A percentile compares a stretch with the other conserved stretches of the same genome.
Evolutionary conservation across 2,329 filamentous ascomycete species (phyloP).

Genomic region (Colletotrichum trifolii): DNA sequence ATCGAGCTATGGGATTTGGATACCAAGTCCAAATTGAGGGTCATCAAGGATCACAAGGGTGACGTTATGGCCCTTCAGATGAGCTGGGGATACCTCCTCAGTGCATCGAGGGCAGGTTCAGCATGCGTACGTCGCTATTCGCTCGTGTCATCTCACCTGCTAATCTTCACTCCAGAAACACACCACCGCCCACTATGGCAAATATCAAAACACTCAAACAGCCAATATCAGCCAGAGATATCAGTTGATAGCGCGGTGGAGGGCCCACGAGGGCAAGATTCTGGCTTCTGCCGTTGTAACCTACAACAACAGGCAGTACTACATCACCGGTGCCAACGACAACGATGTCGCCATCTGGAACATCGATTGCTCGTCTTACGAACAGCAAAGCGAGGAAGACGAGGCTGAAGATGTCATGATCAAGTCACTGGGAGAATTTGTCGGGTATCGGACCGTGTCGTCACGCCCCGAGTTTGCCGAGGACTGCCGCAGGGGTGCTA

Average conservation of each 20-base stretch:
- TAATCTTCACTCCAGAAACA: slow-evolving; percentile 64
- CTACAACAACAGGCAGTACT: slow-evolving; percentile 80
- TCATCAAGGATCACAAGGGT: slow-evolving; percentile 81
- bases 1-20: slow-evolving; percentile 98
- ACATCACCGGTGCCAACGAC: slow-evolving; percentile 94
- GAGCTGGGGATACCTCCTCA: slow-evolving; percentile 86
- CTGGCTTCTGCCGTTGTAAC: slow-evolving; percentile 83
- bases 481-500: slow-evolving; percentile 92
- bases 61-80: slow-evolving; percentile 91
- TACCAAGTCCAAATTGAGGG: slow-evolving; percentile 88
- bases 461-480: slow-evolving; percentile 86
- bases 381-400: slow-evolving; percentile 45
- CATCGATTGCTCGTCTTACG: slow-evolving; percentile 52
- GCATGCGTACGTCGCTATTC: slow-evolving; percentile 71
- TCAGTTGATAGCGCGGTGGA: slow-evolving; percentile 80
- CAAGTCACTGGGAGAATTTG: slow-evolving; percentile 83
- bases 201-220: slow-evolving; percentile 59
- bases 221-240: slow-evolving; percentile 80
- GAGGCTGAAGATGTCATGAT: slow-evolving; percentile 67
- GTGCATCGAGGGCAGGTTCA: slow-evolving; percentile 88
- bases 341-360: slow-evolving; percentile 91
- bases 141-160: background rate
- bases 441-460: slow-evolving; percentile 92
- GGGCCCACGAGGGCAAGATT: slow-evolving; percentile 87
- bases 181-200: slow-evolving; percentile 72